Evolutionary conservation across 805 yeast genomes (phyloP).

Genomic region (Wickerhamiella dianesei): DNA sequence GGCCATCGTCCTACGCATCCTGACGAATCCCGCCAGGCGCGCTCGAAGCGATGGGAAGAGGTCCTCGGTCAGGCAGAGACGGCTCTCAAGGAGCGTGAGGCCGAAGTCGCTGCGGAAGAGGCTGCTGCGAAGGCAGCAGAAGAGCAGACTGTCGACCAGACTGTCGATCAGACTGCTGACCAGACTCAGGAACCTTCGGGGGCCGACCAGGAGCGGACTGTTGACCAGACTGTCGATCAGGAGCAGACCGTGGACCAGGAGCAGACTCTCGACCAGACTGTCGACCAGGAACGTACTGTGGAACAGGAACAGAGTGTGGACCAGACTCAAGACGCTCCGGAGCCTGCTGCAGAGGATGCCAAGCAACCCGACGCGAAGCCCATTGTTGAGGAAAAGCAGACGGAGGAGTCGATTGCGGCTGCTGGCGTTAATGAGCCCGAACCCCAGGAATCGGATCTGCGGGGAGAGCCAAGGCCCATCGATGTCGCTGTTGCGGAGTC

Average conservation of each 20-base stretch:
- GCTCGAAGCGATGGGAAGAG: constrained; percentile 13
- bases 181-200: no score
- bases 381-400: not conserved
- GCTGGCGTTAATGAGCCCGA: not conserved
- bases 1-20: constrained; percentile 5
- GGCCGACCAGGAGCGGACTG: not conserved
- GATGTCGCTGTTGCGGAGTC: constrained; percentile 10
- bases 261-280: not conserved
- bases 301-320: not conserved
- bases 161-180: not conserved
- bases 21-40: constrained; percentile 4
- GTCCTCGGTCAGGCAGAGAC: constrained; percentile 9
- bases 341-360: not conserved
- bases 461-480: constrained; percentile 1
- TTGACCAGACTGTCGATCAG: not conserved
- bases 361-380: not conserved
- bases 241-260: not conserved
- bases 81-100: constrained; percentile 13
- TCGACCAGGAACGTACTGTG: not conserved
- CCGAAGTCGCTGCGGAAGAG: constrained; percentile 14
- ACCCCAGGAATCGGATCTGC: not conserved
- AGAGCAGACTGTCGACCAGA: not conserved
- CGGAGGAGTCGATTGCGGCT: not conserved
- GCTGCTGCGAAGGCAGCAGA: not conserved
- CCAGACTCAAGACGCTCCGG: not conserved